Evolutionary conservation across 805 yeast species (phyloP).

Genomic region (Kodamaea kaohsiungensis): DNA sequence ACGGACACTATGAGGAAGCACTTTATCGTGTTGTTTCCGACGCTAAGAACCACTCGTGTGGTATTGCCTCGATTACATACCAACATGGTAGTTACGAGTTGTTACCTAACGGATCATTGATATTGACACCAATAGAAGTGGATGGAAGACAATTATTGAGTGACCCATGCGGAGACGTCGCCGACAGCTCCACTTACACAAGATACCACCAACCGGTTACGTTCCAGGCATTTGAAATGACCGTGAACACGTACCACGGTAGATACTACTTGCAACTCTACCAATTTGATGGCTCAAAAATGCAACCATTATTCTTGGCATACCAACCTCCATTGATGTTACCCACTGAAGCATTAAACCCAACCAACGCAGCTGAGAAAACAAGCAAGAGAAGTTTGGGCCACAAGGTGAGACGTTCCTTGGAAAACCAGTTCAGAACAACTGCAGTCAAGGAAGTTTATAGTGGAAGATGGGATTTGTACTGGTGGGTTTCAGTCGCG

Average conservation of each 20-base stretch:
- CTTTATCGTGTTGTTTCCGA: conserved; percentile 74
- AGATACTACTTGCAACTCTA: conserved; percentile 71
- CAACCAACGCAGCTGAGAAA: conserved; percentile 54
- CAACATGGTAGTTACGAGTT: conserved; percentile 87
- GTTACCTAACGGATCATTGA: conserved; percentile 63
- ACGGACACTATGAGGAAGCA: conserved; percentile 91
- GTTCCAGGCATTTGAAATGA: conserved; percentile 58
- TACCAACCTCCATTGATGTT: conserved; percentile 95
- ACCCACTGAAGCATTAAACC: conserved; percentile 89
- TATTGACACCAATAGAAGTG: conserved; percentile 70
- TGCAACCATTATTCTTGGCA: conserved; percentile 89
- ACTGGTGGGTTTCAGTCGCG: conserved; percentile 60
- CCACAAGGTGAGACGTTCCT: conserved; percentile 56
- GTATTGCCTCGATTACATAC: conserved; percentile 75
- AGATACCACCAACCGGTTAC: conserved; percentile 70
- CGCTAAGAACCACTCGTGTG: conserved; percentile 75
- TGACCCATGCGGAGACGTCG: conserved; percentile 73
- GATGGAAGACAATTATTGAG: conserved; percentile 93
- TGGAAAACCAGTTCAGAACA: conserved; percentile 80
- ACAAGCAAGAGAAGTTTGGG: conserved; percentile 35
- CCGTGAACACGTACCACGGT: conserved; percentile 80
- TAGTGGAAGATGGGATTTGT: conserved; percentile 37
- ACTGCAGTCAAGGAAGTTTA: conserved; percentile 57
- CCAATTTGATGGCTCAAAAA: conserved; percentile 74
- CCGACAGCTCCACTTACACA: conserved; percentile 53